These are phyloP conservation scores for Endoconidiophora laricicola DNA, from an alignment of 2,329 filamentous ascomycete genomes.

Conservation along the genomic window DNA sequence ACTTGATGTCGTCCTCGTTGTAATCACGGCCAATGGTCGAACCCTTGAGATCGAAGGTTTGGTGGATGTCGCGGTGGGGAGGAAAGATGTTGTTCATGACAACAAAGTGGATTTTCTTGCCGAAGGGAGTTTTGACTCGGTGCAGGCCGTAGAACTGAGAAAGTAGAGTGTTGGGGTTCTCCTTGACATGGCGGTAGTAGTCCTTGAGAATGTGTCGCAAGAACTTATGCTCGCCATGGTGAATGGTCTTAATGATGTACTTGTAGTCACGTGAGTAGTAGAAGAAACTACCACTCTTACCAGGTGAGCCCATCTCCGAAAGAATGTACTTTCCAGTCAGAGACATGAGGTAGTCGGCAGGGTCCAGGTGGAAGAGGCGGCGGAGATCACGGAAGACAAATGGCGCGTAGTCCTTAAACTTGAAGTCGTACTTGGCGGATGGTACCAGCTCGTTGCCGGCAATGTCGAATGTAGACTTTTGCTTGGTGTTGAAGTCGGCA, in stretches of 20 bases:
- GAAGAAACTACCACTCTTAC: constrained; percentile 98
- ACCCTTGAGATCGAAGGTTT: constrained; percentile 92
- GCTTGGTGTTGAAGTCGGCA: constrained; percentile 81
- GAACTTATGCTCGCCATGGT: constrained; percentile 85
- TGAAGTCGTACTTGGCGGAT: constrained; percentile 98
- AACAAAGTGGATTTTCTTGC: constrained; percentile 96
- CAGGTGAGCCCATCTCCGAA: constrained; percentile 88
- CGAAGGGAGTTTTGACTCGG: constrained; percentile 94
- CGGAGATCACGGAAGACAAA: constrained; percentile 96
- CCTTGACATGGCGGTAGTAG: constrained; percentile 81
- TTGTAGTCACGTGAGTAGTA: constrained; percentile 99
- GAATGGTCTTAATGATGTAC: constrained; percentile 99
- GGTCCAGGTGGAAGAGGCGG: constrained; percentile 75
- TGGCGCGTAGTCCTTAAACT: constrained; percentile 99
- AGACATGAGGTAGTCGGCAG: constrained; percentile 95
- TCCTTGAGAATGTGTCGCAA: constrained; percentile 70
- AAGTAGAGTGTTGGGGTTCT: constrained; percentile 90
- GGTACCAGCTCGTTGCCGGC: constrained; percentile 94
- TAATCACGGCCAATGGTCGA: constrained; percentile 90
- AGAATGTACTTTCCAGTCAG: constrained; percentile 97
- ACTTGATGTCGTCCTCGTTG: constrained; percentile 68
- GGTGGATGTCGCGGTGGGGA: constrained; percentile 90
- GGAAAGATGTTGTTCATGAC: constrained; percentile 99
- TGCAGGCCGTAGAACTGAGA: constrained; percentile 97
- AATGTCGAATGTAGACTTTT: constrained; percentile 87